Evolutionary conservation across 352 stramenopile species (phyloP).

Genomic region (Pythium biforme): DNA sequence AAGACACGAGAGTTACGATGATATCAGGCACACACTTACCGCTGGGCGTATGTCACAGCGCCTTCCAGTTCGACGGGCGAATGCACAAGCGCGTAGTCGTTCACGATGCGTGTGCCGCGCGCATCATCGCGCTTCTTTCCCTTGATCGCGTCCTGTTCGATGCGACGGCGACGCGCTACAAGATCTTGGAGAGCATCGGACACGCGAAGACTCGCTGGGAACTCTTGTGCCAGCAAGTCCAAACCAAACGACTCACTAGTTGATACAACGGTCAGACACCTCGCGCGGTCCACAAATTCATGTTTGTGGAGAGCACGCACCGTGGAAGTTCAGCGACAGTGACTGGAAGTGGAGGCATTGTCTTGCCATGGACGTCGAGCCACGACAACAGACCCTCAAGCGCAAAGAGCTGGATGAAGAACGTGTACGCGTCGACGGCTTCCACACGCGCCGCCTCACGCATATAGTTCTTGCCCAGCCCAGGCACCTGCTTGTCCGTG

Average conservation of each 20-base stretch:
- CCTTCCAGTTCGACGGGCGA: constrained; percentile 23
- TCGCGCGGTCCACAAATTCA: background rate
- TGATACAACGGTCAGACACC: background rate
- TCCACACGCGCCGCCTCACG: constrained; percentile 51
- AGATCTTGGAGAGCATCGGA: constrained; percentile 61
- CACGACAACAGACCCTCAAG: constrained; percentile 51
- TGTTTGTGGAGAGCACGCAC: constrained; percentile 24
- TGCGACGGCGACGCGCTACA: constrained; percentile 44
- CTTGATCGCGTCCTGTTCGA: constrained; percentile 56
- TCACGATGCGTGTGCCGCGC: constrained; percentile 64
- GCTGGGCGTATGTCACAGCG: constrained; percentile 24
- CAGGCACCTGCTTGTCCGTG: constrained; percentile 66
- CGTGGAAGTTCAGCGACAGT: constrained; percentile 14
- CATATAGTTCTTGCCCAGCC: constrained; percentile 88
- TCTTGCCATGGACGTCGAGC: constrained; percentile 19
- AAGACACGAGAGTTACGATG: no score
- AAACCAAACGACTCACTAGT: constrained; percentile 32
- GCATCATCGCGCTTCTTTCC: constrained; percentile 74
- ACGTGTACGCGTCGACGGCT: constrained; percentile 73
- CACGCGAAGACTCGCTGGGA: constrained; percentile 33
- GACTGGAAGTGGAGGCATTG: constrained; percentile 17
- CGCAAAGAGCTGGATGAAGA: constrained; percentile 81
- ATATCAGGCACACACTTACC: constrained; percentile 13
- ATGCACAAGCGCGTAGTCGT: constrained; percentile 71
- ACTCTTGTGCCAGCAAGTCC: constrained; percentile 45